Percentiles rank a stretch among this genome's conserved stretches.
phyloP scores from a whole-genome alignment of 169 alveolate species.

The Sarcocystis neurona region DNA sequence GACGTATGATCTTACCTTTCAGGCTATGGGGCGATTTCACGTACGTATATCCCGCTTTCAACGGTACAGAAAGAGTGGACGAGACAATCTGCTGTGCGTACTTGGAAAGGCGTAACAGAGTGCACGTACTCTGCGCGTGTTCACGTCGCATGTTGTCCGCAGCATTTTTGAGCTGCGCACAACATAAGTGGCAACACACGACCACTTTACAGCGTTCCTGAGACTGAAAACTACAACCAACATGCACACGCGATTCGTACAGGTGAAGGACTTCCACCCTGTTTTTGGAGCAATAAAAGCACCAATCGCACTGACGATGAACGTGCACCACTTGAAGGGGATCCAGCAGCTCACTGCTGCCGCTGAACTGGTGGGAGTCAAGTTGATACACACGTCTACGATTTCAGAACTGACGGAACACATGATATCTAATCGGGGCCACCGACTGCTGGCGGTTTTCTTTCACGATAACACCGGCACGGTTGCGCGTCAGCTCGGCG shows the following conservation, averaged over 20 bases:
- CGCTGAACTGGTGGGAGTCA: constrained; percentile 30
- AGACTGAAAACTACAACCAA: too few relatives aligned
- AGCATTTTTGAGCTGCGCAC: too few relatives aligned
- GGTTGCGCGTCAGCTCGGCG: not conserved
- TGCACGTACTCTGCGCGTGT: too few relatives aligned
- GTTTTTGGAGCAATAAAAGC: constrained; percentile 9
- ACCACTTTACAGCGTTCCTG: too few relatives aligned
- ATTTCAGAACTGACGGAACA: constrained; percentile 9
- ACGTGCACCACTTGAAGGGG: not conserved
- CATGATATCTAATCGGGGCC: constrained; percentile 7
- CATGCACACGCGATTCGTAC: too few relatives aligned
- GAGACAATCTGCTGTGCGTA: too few relatives aligned
- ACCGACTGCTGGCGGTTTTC: constrained; percentile 13
- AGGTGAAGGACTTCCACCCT: constrained; percentile 22
- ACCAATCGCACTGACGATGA: constrained; percentile 22
- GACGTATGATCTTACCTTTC: constrained; percentile 12
- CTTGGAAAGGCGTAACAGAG: too few relatives aligned
- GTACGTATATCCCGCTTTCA: too few relatives aligned
- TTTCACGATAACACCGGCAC: not conserved
- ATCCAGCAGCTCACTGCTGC: not conserved
- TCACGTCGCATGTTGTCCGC: too few relatives aligned
- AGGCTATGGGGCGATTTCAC: constrained; percentile 25
- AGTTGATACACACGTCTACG: not conserved
- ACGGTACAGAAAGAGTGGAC: too few relatives aligned
- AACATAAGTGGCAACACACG: too few relatives aligned